phyloP scores from a whole-genome alignment of 768 basidiomycete genomes.

The Thelephora ganbajun region DNA sequence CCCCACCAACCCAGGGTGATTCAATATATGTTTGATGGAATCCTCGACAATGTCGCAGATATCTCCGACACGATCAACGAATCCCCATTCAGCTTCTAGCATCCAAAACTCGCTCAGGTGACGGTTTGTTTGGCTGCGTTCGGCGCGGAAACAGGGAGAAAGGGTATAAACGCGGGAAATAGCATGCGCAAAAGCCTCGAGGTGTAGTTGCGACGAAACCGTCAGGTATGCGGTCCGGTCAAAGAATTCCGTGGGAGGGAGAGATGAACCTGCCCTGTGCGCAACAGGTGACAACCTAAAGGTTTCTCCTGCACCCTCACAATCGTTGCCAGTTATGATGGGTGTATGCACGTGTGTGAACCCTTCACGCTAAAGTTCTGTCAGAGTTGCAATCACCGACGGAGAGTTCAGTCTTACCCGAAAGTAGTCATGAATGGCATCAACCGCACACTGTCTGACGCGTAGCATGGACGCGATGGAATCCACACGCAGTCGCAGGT shows the following conservation, averaged over 20 bases:
- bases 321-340: constrained; percentile 80
- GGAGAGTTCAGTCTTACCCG: constrained; percentile 33
- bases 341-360: constrained; percentile 78
- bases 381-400: constrained; percentile 8
- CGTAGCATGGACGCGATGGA: constrained; percentile 63
- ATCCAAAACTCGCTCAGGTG: constrained; percentile 99
- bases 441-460: constrained; percentile 43
- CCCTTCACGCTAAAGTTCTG: constrained; percentile 42
- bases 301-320: constrained; percentile 91
- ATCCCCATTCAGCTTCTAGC: constrained; percentile 92
- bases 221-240: constrained; percentile 69
- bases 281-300: constrained; percentile 48
- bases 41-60: constrained; percentile 46
- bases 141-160: constrained; percentile 89
- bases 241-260: constrained; percentile 47
- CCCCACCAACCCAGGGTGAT: constrained; percentile 17
- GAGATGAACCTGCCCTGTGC: constrained; percentile 6
- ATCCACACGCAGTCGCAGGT: constrained; percentile 76
- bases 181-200: constrained; percentile 73
- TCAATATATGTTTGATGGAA: constrained; percentile 29
- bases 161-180: constrained; percentile 83
- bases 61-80: constrained; percentile 29
- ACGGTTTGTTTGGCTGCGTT: constrained; percentile 74
- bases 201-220: constrained; percentile 91
- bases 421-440: constrained; percentile 53